These are phyloP conservation scores for Sporobolomyces roseus DNA, from an alignment of 768 basidiomycete species.

Conservation along the genomic window DNA sequence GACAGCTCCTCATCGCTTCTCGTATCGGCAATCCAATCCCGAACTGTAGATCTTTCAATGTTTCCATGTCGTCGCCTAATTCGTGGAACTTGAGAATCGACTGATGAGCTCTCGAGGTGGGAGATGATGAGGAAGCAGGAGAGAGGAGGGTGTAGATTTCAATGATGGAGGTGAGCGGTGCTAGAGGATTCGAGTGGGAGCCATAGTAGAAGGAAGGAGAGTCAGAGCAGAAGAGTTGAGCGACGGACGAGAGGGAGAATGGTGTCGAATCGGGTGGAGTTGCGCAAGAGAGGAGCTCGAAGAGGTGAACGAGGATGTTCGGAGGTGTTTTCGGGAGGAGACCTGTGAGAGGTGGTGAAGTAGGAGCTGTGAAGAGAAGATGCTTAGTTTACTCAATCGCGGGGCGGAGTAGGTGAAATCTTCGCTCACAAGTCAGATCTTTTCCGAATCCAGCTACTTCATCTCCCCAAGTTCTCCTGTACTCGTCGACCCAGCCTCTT, in stretches of 20 bases:
- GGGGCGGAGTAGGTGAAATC: background rate
- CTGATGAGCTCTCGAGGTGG: conserved; percentile 1
- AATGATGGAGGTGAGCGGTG: background rate
- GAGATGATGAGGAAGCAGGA: background rate
- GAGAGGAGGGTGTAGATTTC: conserved; percentile 15
- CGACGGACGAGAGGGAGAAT: background rate
- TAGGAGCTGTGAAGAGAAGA: background rate
- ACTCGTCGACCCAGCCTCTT: conserved; percentile 9
- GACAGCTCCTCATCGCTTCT: conserved; percentile 80
- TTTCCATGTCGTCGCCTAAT: conserved; percentile 36
- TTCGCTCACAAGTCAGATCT: background rate
- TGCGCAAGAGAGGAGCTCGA: background rate
- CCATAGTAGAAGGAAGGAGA: conserved; percentile 16
- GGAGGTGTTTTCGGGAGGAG: background rate
- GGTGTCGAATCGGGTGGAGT: background rate
- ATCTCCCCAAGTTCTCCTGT: conserved; percentile 3
- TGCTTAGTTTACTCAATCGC: background rate
- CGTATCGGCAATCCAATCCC: conserved; percentile 60
- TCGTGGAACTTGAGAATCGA: conserved; percentile 11
- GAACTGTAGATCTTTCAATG: conserved; percentile 44
- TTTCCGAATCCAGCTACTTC: background rate
- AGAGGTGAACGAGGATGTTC: conserved; percentile 5
- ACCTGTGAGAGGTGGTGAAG: background rate
- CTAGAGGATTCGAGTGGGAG: background rate
- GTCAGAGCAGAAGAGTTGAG: background rate